Percentiles rank a stretch among this genome's conserved stretches.
These are phyloP conservation scores for Fraxinus cuspidata DNA, from an alignment of 257 asterid genomes.

Conservation along the genomic window DNA sequence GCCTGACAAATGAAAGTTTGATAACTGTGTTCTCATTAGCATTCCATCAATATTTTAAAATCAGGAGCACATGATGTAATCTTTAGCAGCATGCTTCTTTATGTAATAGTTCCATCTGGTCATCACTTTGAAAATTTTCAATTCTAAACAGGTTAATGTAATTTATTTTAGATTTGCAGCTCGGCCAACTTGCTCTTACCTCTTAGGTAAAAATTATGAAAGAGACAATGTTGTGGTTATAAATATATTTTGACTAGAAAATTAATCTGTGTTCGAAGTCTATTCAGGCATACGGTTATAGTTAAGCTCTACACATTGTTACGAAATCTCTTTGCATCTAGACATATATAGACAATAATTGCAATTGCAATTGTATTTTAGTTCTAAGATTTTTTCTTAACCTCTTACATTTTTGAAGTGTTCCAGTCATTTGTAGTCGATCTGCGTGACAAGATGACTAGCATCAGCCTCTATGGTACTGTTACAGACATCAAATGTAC, in stretches of 20 bases:
- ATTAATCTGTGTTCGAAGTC: neutral
- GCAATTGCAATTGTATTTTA: neutral
- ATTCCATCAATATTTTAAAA: neutral
- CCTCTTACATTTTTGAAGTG: constrained; percentile 48
- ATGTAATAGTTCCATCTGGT: neutral
- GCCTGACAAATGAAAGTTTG: constrained; percentile 20
- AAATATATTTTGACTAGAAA: neutral
- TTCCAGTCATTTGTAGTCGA: constrained; percentile 85
- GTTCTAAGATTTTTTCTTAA: constrained; percentile 24
- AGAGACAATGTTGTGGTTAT: neutral
- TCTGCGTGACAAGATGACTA: constrained; percentile 86
- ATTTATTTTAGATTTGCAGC: neutral
- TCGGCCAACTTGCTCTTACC: neutral
- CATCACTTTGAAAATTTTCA: neutral
- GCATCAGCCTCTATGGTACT: constrained; percentile 77
- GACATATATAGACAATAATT: neutral
- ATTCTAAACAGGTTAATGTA: neutral
- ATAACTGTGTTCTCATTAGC: constrained; percentile 1
- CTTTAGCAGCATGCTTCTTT: neutral
- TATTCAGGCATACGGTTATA: neutral
- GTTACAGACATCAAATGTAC: constrained; percentile 55
- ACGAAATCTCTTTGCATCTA: constrained; percentile 6
- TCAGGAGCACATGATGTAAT: neutral
- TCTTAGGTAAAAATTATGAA: neutral
- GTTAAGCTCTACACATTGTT: neutral